Base-by-base conservation (phyloP, 148 eudicot species). In the Fagopyrum homotropicum region DNA sequence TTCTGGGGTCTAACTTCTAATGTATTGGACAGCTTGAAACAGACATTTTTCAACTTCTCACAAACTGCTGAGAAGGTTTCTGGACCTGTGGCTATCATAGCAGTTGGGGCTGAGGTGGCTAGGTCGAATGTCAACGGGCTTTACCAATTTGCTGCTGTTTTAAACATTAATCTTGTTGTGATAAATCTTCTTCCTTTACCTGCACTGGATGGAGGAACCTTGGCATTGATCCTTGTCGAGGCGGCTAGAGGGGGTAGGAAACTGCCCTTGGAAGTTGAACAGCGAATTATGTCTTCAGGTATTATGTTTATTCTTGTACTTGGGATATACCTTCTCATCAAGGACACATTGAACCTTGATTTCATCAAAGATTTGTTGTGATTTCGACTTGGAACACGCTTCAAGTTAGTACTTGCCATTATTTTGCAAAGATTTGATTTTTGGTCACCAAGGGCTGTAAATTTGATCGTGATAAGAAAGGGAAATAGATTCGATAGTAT, bases 101-200 rank as follows among this genome's bases (percentile, higher is more conserved):
- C 99, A 11, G 99, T 95, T 72, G 99, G 99, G 51, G 99, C 99
- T 47, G 96, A 95, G 80, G 99, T 95, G 75, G 99, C 99, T 0
- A 89, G 93, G 73, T 89, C 98, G 7, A 92, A 89, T 69, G 72
- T 82, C 45, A 89, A 88, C 73, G 97, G 97, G 22, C 88, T 95
- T 17, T 95, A 84, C 83, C 98, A 92, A 74, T 95, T 92, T 85
- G 99, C 99, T 26, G 98, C 99, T 52, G 57, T 95, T 76, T 74
- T 95, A 61, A 95, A 95, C 79, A 80, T 95, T 48, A 95, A 95
- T 79, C 91, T 95, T 48, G 99, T 98, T 29, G 94, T 95, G 44
- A 92, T 95, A 52, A 95, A 95, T 82, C 87, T 95, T 52, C 94
- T 95, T 73, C 99, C 97, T 79, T 81, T 95, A 86, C 97, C 99